Base-by-base conservation (phyloP, 441 rosid genomes). In the Eutrema salsugineum region DNA sequence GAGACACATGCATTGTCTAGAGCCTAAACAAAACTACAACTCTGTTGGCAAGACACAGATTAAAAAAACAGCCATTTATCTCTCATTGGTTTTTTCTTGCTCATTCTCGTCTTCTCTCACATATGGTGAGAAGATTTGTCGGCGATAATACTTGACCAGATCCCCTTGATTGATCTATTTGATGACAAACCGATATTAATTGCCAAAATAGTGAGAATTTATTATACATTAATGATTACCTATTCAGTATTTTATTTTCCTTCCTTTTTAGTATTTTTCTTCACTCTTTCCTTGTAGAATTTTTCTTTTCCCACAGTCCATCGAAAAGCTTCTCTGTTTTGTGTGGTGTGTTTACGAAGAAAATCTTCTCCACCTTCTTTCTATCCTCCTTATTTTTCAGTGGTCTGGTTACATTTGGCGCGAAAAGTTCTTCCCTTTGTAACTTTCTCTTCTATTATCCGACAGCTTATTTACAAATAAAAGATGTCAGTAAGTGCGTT, bases 401-500 rank as follows among this genome's bases (percentile, higher is more conserved):
- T 66, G n/a, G 46, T 61, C 68, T 66, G 56, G 14, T 59, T 63
- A 70, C 72, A 50, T 42, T 71, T 71, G 80, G 79, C 76, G 67
- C 76, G 76, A 49, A 76, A 76, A 71, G 79, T 51, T 71, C 80
- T 14, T 63, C 19, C 14, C 72, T 77, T 70, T 70, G 32, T 36
- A 62, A n/a, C 68, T 60, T 66, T 59, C 28, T 66, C 32, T 64
- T 73, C 38, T 15, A 50, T 59, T 43, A 5, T 71, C 77, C 73
- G 76, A 71, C 76, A 71, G 73, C 72, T 53, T 71, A 70, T 28
- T 61, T 62, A 66, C 77, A 77, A 54, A 77, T 70, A n/a, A 71
- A 67, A 72, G 77, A 77, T 77, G 80, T 72, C 80, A 77, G 80
- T 77, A 77, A 77, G 80, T 77, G 61, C 33, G 61, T 72, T 77